These are phyloP conservation scores for Ramularia collo-cygni DNA, from an alignment of 2,329 filamentous ascomycete species.

Conservation along the genomic window DNA sequence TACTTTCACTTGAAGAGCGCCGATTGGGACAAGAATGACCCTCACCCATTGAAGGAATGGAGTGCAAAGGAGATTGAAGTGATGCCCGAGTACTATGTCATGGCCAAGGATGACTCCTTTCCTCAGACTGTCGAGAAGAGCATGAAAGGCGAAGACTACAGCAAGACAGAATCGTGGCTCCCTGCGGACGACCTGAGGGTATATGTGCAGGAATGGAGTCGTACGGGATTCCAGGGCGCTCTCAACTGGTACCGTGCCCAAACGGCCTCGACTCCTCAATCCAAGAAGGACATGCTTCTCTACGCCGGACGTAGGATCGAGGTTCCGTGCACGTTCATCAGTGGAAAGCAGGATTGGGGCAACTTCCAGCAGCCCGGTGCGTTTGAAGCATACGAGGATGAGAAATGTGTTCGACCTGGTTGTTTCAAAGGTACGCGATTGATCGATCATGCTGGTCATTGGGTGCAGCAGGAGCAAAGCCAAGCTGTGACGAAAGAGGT, in stretches of 20 bases:
- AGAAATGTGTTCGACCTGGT: conserved; percentile 25
- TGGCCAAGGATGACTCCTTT: conserved; percentile 54
- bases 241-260: conserved; percentile 62
- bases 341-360: conserved; percentile 58
- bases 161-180: conserved; percentile 49
- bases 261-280: conserved; percentile 41
- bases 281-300: conserved; percentile 47
- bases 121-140: conserved; percentile 49
- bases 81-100: conserved; percentile 63
- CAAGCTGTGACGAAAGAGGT: conserved; percentile 46
- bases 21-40: conserved; percentile 45
- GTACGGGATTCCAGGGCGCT: conserved; percentile 59
- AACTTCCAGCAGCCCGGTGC: conserved; percentile 61
- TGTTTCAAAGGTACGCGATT: conserved; percentile 51
- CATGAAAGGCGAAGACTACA: conserved; percentile 48
- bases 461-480: conserved; percentile 62
- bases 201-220: conserved; percentile 54
- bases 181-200: conserved; percentile 50
- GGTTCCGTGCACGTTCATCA: conserved; percentile 56
- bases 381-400: conserved; percentile 49
- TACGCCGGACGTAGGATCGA: conserved; percentile 56
- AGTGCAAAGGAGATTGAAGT: conserved; percentile 49
- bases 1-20: conserved; percentile 64
- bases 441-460: conserved; percentile 59
- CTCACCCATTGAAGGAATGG: conserved; percentile 50